phyloP scores from a whole-genome alignment of 257 asterid genomes.

The Jasminum sambac region DNA sequence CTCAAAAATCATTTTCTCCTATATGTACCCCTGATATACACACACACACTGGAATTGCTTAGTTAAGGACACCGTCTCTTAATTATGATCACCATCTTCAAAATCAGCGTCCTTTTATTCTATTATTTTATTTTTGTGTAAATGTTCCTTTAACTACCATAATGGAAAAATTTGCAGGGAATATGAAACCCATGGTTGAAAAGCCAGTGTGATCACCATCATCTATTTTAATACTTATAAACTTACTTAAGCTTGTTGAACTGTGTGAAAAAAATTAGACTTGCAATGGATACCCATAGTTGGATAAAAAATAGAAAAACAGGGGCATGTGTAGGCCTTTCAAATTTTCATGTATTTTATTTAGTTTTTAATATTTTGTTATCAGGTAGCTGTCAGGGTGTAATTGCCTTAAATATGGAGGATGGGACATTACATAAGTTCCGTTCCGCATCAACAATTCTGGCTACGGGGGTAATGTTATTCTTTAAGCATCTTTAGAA shows the following conservation, averaged over 20 bases:
- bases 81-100: not conserved
- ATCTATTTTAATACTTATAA: not conserved
- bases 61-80: not conserved
- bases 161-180: not conserved
- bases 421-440: constrained; percentile 96
- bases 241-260: not conserved
- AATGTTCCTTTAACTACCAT: not conserved
- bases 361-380: constrained; percentile 6
- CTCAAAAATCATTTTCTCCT: too few species aligned
- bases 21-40: too few species aligned
- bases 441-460: constrained; percentile 81
- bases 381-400: constrained; percentile 74
- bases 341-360: not conserved
- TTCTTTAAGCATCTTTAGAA: constrained; percentile 14
- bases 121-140: not conserved
- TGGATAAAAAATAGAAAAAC: not conserved
- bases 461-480: constrained; percentile 88
- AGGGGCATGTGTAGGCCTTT: too few species aligned
- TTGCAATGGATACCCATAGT: not conserved
- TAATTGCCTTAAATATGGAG: constrained; percentile 90
- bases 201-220: not conserved
- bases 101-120: not conserved
- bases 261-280: not conserved
- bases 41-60: not conserved
- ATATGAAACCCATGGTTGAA: not conserved